A percentile compares a stretch with the other conserved stretches of the same genome.
phyloP scores from a whole-genome alignment of 2,329 filamentous ascomycete species.

The Sclerotinia subarctica region DNA sequence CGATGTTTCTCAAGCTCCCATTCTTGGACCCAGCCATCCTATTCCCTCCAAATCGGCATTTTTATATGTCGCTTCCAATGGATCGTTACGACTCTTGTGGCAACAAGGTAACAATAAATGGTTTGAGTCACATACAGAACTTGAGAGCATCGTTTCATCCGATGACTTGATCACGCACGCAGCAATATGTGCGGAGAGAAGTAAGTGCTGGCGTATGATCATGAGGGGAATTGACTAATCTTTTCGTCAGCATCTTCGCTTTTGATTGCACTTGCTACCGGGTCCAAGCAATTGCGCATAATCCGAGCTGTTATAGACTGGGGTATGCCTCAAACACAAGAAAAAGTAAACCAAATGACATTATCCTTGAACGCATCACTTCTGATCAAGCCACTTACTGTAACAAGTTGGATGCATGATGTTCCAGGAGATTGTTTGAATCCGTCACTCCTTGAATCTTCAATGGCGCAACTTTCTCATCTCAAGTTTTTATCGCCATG shows the following conservation, averaged over 20 bases:
- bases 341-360: conserved; percentile 50
- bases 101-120: conserved; percentile 70
- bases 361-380: conserved; percentile 52
- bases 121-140: conserved; percentile 68
- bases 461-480: conserved; percentile 65
- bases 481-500: conserved; percentile 65
- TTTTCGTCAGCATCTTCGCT: conserved; percentile 44
- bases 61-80: conserved; percentile 71
- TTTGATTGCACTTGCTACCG: conserved; percentile 64
- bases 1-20: conserved; percentile 61
- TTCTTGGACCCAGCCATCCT: conserved; percentile 71
- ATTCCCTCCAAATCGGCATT: conserved; percentile 68
- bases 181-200: conserved; percentile 69
- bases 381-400: conserved; percentile 54
- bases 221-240: conserved; percentile 20
- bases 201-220: conserved; percentile 44
- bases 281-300: conserved; percentile 68
- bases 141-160: conserved; percentile 69
- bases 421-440: conserved; percentile 31
- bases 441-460: conserved; percentile 47
- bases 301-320: conserved; percentile 73
- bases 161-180: conserved; percentile 80
- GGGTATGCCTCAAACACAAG: conserved; percentile 57
- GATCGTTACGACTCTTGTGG: conserved; percentile 72
- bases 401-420: conserved; percentile 50